Evolutionary conservation across 768 basidiomycete species (phyloP), one percentile per base, ranked within the genome.

Genomic region (Multifurca ochricompacta): DNA sequence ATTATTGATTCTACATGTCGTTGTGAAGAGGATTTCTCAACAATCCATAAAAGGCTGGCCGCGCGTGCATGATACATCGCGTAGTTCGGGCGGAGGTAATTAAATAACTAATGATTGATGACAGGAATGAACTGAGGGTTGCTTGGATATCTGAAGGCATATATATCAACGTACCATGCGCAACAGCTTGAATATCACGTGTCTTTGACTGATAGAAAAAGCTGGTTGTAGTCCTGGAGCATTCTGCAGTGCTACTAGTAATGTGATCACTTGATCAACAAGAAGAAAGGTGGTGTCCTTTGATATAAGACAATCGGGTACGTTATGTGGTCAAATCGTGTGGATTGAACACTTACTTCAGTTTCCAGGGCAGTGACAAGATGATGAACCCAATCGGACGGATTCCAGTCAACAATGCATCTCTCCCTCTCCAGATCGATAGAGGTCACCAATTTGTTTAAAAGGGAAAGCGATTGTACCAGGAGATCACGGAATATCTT

Each of bases 1-100:
- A 97, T 69, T 40, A 91, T 83, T 4, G 88, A 81, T 64, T 94
- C 90, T 8, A 94, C 80, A 63, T 87, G 78, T 27, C 78, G 74
- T 13, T 74, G 73, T 6, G 72, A 65, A 28, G 80, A 74, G 14
- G 77, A 64, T 36, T 73, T 51, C 61, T 92, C 82, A 36, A 96
- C 68, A 0, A 78, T 74, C 93, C 95, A 97, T 16, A 97, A 75
- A 28, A 96, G 71, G 62, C 74, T 82, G 25, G 90, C 87, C 7
- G 87, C 80, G 19, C 91, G 85, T 46, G 81, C 77, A 67, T 97
- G 93, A 65, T 91, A 94, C 1, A 79, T 72, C 0, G 84, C 72
- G 59, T 68, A 79, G 39, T 85, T 71, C 0, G 82, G 77, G 9
- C 77, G 75, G 23, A 99, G 76, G 67, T 91, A 96, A 48, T 70